These are phyloP conservation scores for Candida xyloterini DNA, from an alignment of 805 yeast species.

Conservation along the genomic window DNA sequence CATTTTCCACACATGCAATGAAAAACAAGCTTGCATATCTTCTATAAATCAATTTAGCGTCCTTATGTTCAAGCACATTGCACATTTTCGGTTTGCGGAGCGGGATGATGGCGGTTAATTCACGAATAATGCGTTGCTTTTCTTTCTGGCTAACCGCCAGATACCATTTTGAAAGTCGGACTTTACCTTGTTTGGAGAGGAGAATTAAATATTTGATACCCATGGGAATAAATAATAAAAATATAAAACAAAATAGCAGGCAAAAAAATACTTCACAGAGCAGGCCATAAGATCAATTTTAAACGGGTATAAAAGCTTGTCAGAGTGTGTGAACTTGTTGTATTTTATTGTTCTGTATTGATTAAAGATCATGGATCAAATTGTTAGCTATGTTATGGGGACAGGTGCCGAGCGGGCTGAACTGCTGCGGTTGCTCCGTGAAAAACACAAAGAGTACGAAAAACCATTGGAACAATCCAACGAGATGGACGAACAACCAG, in stretches of 20 bases:
- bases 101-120: slow-evolving; percentile 80
- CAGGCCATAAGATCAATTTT: neutral
- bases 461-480: neutral
- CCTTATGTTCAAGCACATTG: slow-evolving; percentile 84
- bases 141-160: slow-evolving; percentile 79
- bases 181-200: slow-evolving; percentile 92
- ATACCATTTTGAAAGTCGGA: slow-evolving; percentile 92
- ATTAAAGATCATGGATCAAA: slow-evolving; percentile 15
- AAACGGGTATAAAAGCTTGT: neutral
- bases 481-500: neutral
- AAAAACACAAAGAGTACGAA: slow-evolving; percentile 9
- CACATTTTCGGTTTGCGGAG: slow-evolving; percentile 93
- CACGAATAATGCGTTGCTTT: slow-evolving; percentile 77
- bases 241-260: slow-evolving; percentile 7
- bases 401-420: slow-evolving; percentile 14
- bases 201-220: slow-evolving; percentile 76
- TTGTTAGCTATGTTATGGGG: slow-evolving; percentile 18
- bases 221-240: slow-evolving; percentile 39
- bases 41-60: slow-evolving; percentile 81
- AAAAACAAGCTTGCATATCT: slow-evolving; percentile 93
- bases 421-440: slow-evolving; percentile 10
- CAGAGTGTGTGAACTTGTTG: neutral
- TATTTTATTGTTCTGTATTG: neutral
- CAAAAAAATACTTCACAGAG: slow-evolving; percentile 4
- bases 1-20: slow-evolving; percentile 77